Evolutionary conservation across 768 basidiomycete genomes (phyloP).

Genomic region (Hypholoma sublateritium): DNA sequence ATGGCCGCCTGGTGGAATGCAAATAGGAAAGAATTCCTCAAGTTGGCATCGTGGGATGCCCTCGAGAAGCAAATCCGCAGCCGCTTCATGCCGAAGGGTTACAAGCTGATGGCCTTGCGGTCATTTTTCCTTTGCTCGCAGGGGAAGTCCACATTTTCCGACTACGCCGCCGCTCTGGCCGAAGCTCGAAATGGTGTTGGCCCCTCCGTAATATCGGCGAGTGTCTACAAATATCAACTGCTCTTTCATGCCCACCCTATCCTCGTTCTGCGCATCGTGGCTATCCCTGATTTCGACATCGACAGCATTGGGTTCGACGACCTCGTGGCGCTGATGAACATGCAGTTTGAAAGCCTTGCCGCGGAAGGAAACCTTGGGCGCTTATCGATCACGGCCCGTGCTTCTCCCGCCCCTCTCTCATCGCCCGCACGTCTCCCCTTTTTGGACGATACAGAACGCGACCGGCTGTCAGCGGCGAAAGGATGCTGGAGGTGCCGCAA

Average conservation of each 20-base stretch:
- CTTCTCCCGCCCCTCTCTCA: too few species aligned
- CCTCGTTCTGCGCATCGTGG: constrained; percentile 2
- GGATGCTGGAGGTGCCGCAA: not conserved
- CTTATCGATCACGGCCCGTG: too few species aligned
- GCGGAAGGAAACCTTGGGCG: too few species aligned
- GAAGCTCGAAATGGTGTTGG: too few species aligned
- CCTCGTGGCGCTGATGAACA: not conserved
- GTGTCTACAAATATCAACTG: too few species aligned
- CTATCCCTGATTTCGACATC: constrained; percentile 1
- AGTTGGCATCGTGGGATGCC: not conserved
- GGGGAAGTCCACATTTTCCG: not conserved
- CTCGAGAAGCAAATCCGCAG: not conserved
- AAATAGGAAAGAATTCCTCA: not conserved
- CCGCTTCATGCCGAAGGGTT: constrained; percentile 2
- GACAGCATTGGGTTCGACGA: constrained; percentile 1
- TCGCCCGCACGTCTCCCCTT: too few species aligned
- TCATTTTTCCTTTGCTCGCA: constrained; percentile 2
- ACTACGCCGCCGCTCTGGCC: too few species aligned
- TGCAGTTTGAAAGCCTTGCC: constrained; percentile 2
- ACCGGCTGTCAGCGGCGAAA: not conserved
- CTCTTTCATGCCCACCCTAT: too few species aligned
- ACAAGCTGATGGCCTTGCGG: constrained; percentile 1
- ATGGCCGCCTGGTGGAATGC: too few species aligned
- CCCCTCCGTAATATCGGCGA: too few species aligned
- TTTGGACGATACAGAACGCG: too few species aligned